Evolutionary conservation across 2,329 filamentous ascomycete species (phyloP).

Genomic region (Rugonectria rugulosa): DNA sequence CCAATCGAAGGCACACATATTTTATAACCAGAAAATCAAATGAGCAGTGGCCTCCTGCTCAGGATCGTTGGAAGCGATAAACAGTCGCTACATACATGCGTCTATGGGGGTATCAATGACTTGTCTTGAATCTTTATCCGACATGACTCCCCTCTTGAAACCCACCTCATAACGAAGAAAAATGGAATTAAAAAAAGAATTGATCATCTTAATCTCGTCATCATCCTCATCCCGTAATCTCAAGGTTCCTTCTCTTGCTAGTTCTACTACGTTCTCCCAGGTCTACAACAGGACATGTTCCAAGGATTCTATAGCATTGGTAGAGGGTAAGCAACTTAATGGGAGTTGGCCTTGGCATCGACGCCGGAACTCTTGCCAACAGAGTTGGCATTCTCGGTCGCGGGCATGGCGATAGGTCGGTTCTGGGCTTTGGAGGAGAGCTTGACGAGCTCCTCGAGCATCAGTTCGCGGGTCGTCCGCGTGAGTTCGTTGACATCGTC

Average conservation of each 20-base stretch:
- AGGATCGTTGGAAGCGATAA: conserved; percentile 21
- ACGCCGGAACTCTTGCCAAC: conserved; percentile 42
- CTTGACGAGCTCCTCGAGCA: conserved; percentile 71
- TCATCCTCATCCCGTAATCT: conserved; percentile 6
- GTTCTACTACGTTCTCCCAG: conserved; percentile 1
- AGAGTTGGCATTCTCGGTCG: conserved; percentile 32
- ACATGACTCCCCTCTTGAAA: conserved; percentile 34
- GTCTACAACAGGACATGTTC: neutral
- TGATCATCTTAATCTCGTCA: conserved; percentile 10
- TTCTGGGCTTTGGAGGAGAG: conserved; percentile 62
- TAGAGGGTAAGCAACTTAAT: conserved; percentile 18
- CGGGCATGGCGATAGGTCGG: conserved; percentile 43
- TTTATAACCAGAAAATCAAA: conserved; percentile 29
- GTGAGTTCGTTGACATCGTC: conserved; percentile 81
- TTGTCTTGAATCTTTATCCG: conserved; percentile 37
- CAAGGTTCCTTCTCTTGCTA: conserved; percentile 5
- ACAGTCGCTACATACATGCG: conserved; percentile 44
- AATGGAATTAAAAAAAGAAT: conserved; percentile 23
- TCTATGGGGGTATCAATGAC: conserved; percentile 45
- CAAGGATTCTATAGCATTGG: neutral
- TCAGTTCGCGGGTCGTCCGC: conserved; percentile 72
- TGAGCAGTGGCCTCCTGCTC: conserved; percentile 28
- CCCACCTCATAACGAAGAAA: conserved; percentile 24
- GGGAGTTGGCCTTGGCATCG: conserved; percentile 55
- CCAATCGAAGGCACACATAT: conserved; percentile 15